A percentile compares a stretch with the other conserved stretches of the same genome.
phyloP scores from a whole-genome alignment of 1,284 basidiomycete genomes.

The Mycena citricolor region DNA sequence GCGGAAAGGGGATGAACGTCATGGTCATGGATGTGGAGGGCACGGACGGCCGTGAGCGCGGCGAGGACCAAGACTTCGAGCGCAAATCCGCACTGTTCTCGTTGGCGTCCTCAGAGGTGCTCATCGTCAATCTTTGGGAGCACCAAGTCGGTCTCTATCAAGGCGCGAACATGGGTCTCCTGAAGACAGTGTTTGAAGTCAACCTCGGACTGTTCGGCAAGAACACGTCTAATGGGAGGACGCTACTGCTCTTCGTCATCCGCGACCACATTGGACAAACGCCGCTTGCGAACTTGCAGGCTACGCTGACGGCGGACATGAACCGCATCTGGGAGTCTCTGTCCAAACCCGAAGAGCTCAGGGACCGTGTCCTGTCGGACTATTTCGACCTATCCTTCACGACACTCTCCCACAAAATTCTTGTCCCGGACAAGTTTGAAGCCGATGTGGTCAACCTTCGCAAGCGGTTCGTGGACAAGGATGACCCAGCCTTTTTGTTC shows the following conservation, averaged over 20 bases:
- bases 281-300: conserved; percentile 85
- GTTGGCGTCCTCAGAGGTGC: conserved; percentile 92
- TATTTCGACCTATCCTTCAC: conserved; percentile 98
- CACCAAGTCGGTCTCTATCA: conserved; percentile 99
- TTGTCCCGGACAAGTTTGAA: conserved; percentile 90
- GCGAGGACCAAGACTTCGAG: conserved; percentile 99
- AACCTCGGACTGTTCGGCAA: conserved; percentile 94
- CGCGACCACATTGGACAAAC: conserved; percentile 95
- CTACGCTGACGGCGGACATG: conserved; percentile 87
- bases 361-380: conserved; percentile 74
- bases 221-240: conserved; percentile 75
- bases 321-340: conserved; percentile 90
- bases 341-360: conserved; percentile 90
- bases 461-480: conserved; percentile 76
- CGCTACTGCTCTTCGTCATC: conserved; percentile 95
- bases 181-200: conserved; percentile 99
- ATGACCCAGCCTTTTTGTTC: conserved; percentile 78
- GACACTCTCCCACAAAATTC: conserved; percentile 90
- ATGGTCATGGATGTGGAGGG: conserved; percentile 99
- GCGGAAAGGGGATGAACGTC: conserved; percentile 81
- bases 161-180: conserved; percentile 97
- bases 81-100: conserved; percentile 98
- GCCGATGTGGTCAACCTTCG: conserved; percentile 72
- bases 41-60: conserved; percentile 96
- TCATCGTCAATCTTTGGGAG: conserved; percentile 98